Evolutionary conservation across 140 eudicot genomes (phyloP).

Genomic region (Senecio squalidus): DNA sequence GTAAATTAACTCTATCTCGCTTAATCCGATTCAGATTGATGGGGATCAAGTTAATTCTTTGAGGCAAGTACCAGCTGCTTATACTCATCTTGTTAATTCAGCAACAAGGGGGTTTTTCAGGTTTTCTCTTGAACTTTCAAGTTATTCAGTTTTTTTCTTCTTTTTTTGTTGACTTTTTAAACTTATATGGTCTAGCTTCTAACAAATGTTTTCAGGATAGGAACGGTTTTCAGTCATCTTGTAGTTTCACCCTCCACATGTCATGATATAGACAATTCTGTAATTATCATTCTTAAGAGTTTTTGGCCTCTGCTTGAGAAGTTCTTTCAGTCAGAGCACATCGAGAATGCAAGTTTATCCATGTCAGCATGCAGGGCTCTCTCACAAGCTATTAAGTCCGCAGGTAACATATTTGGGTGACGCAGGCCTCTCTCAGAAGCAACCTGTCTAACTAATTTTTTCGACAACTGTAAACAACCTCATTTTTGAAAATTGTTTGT

Average conservation of each 20-base stretch:
- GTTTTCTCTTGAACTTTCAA: slow-evolving; percentile 36
- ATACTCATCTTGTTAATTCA: slow-evolving; percentile 46
- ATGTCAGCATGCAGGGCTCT: slow-evolving; percentile 93
- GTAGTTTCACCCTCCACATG: slow-evolving; percentile 41
- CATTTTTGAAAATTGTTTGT: slow-evolving; percentile 10
- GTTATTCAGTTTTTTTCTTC: neutral
- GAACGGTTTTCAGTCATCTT: slow-evolving; percentile 65
- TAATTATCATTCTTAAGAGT: slow-evolving; percentile 39
- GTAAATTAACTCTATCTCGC: no score
- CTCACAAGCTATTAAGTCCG: slow-evolving; percentile 76
- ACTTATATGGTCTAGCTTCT: neutral
- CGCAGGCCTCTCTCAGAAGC: no score
- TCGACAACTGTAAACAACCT: neutral
- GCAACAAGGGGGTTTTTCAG: slow-evolving; percentile 77
- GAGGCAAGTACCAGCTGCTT: slow-evolving; percentile 60
- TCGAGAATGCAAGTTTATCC: slow-evolving; percentile 64
- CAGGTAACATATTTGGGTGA: no score
- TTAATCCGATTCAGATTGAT: slow-evolving; percentile 44
- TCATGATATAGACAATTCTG: slow-evolving; percentile 49
- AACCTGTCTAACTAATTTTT: no score
- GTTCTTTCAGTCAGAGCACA: slow-evolving; percentile 56
- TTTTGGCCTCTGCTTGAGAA: slow-evolving; percentile 95
- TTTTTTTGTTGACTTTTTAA: neutral
- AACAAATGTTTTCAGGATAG: slow-evolving; percentile 55
- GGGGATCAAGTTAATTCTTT: slow-evolving; percentile 40